phyloP scores from a whole-genome alignment of 2,329 filamentous ascomycete genomes.

The Scytalidium lignicola region DNA sequence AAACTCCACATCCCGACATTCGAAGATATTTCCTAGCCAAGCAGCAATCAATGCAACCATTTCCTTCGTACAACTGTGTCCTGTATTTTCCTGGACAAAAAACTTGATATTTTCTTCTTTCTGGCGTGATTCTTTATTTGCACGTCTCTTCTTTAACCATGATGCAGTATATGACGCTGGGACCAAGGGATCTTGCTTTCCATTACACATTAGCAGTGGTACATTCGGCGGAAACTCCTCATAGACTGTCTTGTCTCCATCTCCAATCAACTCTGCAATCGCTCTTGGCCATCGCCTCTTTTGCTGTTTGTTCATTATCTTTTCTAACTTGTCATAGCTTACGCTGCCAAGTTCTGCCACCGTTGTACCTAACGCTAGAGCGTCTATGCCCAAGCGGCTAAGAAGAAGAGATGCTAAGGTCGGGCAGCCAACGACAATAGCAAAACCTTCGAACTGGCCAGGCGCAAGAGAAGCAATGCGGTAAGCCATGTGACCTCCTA shows the following conservation, averaged over 20 bases:
- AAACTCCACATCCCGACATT: neutral
- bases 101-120: slow-evolving; percentile 6
- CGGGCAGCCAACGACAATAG: slow-evolving; percentile 14
- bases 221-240: slow-evolving; percentile 11
- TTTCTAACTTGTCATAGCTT: slow-evolving; percentile 4
- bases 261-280: slow-evolving; percentile 3
- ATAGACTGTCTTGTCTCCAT: slow-evolving; percentile 7
- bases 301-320: slow-evolving; percentile 8
- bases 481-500: slow-evolving; percentile 10
- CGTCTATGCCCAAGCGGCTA: slow-evolving; percentile 7
- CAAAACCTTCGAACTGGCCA: slow-evolving; percentile 8
- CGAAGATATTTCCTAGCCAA: slow-evolving; percentile 9
- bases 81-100: slow-evolving; percentile 16
- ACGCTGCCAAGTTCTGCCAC: slow-evolving; percentile 5
- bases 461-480: slow-evolving; percentile 6
- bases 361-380: slow-evolving; percentile 1
- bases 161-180: slow-evolving; percentile 7
- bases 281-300: slow-evolving; percentile 7
- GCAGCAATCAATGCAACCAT: slow-evolving; percentile 13
- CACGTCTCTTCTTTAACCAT: slow-evolving; percentile 9
- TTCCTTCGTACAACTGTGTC: slow-evolving; percentile 14
- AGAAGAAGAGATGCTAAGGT: slow-evolving; percentile 10
- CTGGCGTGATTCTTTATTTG: neutral
- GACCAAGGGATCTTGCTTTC: slow-evolving; percentile 11
- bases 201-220: slow-evolving; percentile 9